A percentile compares a stretch with the other conserved stretches of the same genome.
phyloP scores from a whole-genome alignment of 352 stramenopile species.

The Phytophthora capsici region DNA sequence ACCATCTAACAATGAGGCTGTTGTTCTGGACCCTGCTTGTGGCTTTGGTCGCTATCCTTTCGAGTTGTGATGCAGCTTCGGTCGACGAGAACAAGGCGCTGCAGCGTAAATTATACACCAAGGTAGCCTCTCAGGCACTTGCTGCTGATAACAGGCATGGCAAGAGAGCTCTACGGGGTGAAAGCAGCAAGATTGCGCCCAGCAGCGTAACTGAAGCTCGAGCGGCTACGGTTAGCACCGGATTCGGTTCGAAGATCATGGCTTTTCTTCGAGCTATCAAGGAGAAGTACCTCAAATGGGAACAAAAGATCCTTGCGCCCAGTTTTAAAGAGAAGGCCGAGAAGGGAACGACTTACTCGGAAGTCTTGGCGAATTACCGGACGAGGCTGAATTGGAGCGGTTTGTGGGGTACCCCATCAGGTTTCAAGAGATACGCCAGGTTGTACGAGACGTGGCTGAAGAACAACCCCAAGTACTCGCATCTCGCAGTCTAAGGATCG shows the following conservation, averaged over 20 bases:
- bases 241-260: neutral
- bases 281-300: neutral
- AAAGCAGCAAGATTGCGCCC: neutral
- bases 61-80: slow-evolving; percentile 1
- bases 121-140: neutral
- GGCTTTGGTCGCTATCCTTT: slow-evolving; percentile 2
- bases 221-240: neutral
- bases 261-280: neutral
- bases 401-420: neutral
- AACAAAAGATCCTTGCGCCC: neutral
- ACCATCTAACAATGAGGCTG: slow-evolving; percentile 1
- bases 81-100: neutral
- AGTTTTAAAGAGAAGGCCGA: neutral
- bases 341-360: neutral
- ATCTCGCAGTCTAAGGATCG: neutral
- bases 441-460: neutral
- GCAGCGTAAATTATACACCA: neutral
- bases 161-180: neutral
- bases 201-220: neutral
- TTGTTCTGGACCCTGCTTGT: slow-evolving; percentile 1
- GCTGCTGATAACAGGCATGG: neutral
- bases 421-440: slow-evolving; percentile 3
- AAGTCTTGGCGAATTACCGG: neutral
- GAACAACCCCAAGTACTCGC: neutral
- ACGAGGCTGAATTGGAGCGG: neutral